Conservation (phyloP, 1,284 basidiomycete species). For the Cryptococcus amylolentus region DNA sequence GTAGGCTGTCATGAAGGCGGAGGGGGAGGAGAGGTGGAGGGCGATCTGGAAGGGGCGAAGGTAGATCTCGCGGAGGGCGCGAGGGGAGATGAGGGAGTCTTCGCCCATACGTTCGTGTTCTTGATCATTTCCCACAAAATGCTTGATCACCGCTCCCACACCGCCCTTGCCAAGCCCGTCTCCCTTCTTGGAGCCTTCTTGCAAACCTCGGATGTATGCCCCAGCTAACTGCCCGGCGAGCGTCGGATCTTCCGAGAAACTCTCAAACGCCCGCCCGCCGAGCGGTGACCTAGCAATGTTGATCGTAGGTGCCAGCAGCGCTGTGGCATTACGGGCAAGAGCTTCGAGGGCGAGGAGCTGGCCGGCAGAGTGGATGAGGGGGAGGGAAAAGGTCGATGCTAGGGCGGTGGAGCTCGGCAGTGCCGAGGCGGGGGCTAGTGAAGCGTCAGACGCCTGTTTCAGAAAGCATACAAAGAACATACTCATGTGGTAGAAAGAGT, state of each 20-base stretch:
- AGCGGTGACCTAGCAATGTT: slow-evolving; percentile 76
- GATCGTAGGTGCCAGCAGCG: slow-evolving; percentile 69
- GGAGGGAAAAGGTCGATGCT: slow-evolving; percentile 50
- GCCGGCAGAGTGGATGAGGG: slow-evolving; percentile 62
- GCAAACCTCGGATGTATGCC: slow-evolving; percentile 69
- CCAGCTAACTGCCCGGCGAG: slow-evolving; percentile 67
- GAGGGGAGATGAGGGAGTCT: slow-evolving; percentile 37
- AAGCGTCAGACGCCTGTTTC: background rate
- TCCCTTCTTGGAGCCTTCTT: slow-evolving; percentile 42
- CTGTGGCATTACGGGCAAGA: slow-evolving; percentile 64
- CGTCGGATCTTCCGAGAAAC: slow-evolving; percentile 74
- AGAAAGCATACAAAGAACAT: background rate
- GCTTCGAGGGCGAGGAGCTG: slow-evolving; percentile 63
- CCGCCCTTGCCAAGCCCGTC: slow-evolving; percentile 48
- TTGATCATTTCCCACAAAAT: slow-evolving; percentile 48
- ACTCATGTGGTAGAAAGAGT: slow-evolving; percentile 36
- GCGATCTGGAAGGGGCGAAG: slow-evolving; percentile 78
- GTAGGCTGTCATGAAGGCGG: slow-evolving; percentile 51
- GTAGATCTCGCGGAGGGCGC: slow-evolving; percentile 77
- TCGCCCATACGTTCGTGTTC: slow-evolving; percentile 41
- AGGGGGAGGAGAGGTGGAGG: slow-evolving; percentile 57
- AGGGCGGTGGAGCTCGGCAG: slow-evolving; percentile 61
- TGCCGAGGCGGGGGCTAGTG: slow-evolving; percentile 56
- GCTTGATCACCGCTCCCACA: slow-evolving; percentile 56
- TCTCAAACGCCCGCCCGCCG: slow-evolving; percentile 59